Conservation (phyloP, 768 basidiomycete genomes). For the Leccinum ochraceum region DNA sequence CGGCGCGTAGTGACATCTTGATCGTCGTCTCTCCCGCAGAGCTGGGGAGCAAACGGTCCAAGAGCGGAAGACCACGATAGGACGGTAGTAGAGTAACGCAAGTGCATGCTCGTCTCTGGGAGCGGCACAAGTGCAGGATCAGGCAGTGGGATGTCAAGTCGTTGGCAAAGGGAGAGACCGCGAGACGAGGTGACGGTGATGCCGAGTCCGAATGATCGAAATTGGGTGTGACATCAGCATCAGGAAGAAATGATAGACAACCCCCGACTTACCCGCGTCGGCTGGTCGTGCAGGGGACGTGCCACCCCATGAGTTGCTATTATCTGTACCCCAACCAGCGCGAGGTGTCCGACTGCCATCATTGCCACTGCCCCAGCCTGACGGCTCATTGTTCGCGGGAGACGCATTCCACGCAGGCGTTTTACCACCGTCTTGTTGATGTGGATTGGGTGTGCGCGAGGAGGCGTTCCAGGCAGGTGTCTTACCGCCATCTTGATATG, state of each 20-base stretch:
- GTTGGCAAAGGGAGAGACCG: conserved; percentile 29
- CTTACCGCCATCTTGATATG: too few relatives aligned
- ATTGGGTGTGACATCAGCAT: neutral
- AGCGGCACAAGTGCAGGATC: conserved; percentile 37
- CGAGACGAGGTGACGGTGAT: conserved; percentile 23
- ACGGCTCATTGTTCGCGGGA: too few relatives aligned
- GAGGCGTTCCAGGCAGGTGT: too few relatives aligned
- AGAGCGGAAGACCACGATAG: conserved; percentile 71
- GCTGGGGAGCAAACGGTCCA: conserved; percentile 64
- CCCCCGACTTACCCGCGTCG: conserved; percentile 7
- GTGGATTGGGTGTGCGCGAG: too few relatives aligned
- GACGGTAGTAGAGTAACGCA: conserved; percentile 78
- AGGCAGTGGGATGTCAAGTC: conserved; percentile 27
- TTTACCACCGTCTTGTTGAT: too few relatives aligned
- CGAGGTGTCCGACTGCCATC: too few relatives aligned
- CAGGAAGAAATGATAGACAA: conserved; percentile 11
- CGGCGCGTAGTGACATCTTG: conserved; percentile 65
- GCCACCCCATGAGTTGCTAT: too few relatives aligned
- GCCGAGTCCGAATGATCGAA: conserved; percentile 9
- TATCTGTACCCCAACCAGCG: too few relatives aligned
- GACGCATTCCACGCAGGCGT: too few relatives aligned
- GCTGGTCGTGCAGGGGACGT: too few relatives aligned
- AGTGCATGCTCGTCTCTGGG: conserved; percentile 53
- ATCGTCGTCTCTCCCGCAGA: conserved; percentile 62
- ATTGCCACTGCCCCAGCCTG: too few relatives aligned